Conservation (phyloP, 2,329 filamentous ascomycete genomes). For the Thielaviopsis populi region DNA sequence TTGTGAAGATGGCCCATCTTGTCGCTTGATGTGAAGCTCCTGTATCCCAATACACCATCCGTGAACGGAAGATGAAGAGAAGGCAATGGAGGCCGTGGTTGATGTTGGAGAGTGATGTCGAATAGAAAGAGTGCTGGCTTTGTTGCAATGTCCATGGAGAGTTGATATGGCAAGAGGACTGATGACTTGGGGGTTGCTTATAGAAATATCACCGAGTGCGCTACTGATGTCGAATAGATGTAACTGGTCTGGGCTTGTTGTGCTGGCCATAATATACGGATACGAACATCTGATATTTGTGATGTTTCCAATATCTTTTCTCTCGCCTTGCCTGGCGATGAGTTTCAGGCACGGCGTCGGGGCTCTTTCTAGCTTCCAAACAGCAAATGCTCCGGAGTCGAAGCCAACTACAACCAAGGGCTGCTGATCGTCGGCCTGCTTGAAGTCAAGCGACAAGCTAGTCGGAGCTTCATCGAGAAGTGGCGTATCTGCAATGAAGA, state of each 20-base stretch:
- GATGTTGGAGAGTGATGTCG: constrained; percentile 33
- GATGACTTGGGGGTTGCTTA: background rate
- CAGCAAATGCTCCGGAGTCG: background rate
- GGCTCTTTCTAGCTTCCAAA: background rate
- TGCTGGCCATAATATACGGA: background rate
- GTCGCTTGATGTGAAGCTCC: constrained; percentile 51
- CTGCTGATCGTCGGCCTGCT: background rate
- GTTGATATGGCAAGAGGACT: background rate
- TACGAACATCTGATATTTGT: background rate
- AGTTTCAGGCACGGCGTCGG: background rate
- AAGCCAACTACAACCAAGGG: background rate
- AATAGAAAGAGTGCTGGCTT: background rate
- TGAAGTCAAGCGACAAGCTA: background rate
- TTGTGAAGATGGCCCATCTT: background rate
- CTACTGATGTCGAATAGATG: background rate
- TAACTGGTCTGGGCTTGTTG: background rate
- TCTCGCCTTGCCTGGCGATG: background rate
- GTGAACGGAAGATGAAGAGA: constrained; percentile 60
- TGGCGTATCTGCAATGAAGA: background rate
- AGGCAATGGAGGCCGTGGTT: constrained; percentile 72
- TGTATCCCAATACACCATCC: constrained; percentile 91
- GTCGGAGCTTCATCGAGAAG: background rate
- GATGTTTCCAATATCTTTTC: background rate
- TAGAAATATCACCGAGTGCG: background rate
- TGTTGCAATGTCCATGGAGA: background rate